A percentile compares a stretch with the other conserved stretches of the same genome.
phyloP scores from a whole-genome alignment of 2,329 filamentous ascomycete genomes.

The Boeremia exigua region DNA sequence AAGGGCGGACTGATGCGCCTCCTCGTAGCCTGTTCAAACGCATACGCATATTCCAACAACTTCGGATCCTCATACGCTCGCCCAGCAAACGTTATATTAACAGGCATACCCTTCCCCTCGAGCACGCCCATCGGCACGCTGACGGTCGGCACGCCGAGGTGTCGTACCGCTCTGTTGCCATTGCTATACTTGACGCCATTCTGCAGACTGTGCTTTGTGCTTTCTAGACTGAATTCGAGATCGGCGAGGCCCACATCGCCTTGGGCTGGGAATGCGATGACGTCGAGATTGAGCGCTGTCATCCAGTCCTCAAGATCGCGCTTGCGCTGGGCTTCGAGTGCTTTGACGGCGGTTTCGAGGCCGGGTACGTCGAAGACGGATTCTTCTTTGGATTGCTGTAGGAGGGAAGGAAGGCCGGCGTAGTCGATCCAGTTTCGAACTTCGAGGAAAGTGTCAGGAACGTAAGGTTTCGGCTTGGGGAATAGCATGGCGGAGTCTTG shows the following conservation, averaged over 20 bases:
- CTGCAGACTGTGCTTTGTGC: slow-evolving; percentile 47
- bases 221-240: slow-evolving; percentile 49
- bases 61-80: slow-evolving; percentile 56
- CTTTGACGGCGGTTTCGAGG: slow-evolving; percentile 52
- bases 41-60: slow-evolving; percentile 33
- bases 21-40: slow-evolving; percentile 27
- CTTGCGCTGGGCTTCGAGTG: slow-evolving; percentile 58
- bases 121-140: slow-evolving; percentile 62
- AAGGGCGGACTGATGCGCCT: slow-evolving; percentile 21
- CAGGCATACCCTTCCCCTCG: slow-evolving; percentile 56
- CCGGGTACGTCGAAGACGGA: slow-evolving; percentile 53
- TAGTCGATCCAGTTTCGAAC: slow-evolving; percentile 51
- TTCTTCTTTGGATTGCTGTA: slow-evolving; percentile 29
- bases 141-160: slow-evolving; percentile 62
- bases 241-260: slow-evolving; percentile 60
- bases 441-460: slow-evolving; percentile 50
- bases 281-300: slow-evolving; percentile 50
- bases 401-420: slow-evolving; percentile 39
- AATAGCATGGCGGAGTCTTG: slow-evolving; percentile 48
- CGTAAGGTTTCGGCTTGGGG: slow-evolving; percentile 45
- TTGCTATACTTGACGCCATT: slow-evolving; percentile 63
- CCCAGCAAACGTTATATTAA: slow-evolving; percentile 60
- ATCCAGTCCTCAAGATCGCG: slow-evolving; percentile 61
- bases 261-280: slow-evolving; percentile 58
- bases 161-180: slow-evolving; percentile 60